Evolutionary conservation across 257 asterid genomes (phyloP), one percentile per base, ranked within the genome.

Genomic region (Fraxinus cuspidata): DNA sequence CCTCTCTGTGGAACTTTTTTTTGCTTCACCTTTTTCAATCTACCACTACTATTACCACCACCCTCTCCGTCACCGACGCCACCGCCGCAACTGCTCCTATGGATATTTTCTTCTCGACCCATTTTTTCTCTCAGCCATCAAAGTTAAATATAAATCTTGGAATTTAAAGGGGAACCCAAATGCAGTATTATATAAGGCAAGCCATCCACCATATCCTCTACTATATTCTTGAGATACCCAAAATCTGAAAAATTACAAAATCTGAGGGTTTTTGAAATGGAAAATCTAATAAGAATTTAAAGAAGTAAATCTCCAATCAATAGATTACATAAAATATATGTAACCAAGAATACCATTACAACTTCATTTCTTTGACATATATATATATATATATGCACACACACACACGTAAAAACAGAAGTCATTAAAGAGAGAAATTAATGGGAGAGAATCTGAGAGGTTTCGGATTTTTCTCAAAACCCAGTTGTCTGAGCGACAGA

Each of bases 1-100:
- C 98, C 98, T 76, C 98, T 90, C 74, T 91, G 98, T 7, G 98
- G 97, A 11, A 89, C 89, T 38, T 89, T 94, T 77, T 92, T 94
- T 25, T 88, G 96, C 86, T 94, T 94, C 81, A 81, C 82, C 84
- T 84, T 94, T 74, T 87, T 87, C 5, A 83, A 75, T 84, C 86
- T 84, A 75, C 78, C 28, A 73, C 82, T 4, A 71, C 78, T 42
- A 58, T 73, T 29, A 16, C 80, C 64, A 5, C 79, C 64, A 34
- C 77, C 71, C 13, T 79, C 79, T 42, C 77, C 69, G 27, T 38
- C 28, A 0, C 75, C 77, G 1, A 31, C 58, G 0, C 78, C 27
- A 2, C 76, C 63, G 10, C 35, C 72, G 1, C 49, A 77, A 78
- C 77, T 78, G 74, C 81, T 47, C 73, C 88, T 87, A 67, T 78